phyloP scores from a whole-genome alignment of 805 yeast species.

The Spathaspora arborariae region DNA sequence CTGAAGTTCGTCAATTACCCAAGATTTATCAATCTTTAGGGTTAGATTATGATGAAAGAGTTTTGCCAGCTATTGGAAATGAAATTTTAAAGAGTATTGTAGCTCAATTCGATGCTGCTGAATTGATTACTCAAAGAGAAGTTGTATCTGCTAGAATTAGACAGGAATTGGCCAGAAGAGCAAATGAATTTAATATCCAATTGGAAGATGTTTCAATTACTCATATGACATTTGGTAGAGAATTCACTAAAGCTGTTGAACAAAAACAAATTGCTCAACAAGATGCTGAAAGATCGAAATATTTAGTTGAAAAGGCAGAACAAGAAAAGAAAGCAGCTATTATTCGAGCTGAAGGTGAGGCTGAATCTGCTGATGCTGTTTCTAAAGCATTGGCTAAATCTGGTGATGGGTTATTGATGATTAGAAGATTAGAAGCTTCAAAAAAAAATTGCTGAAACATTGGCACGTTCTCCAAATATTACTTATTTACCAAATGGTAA shows the following conservation, averaged over 20 bases:
- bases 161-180: slow-evolving; percentile 78
- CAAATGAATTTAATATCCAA: slow-evolving; percentile 82
- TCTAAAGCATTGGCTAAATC: slow-evolving; percentile 90
- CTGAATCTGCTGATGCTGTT: slow-evolving; percentile 94
- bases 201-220: slow-evolving; percentile 97
- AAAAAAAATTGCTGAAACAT: slow-evolving; percentile 89
- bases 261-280: slow-evolving; percentile 99
- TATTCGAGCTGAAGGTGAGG: slow-evolving; percentile 98
- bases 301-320: slow-evolving; percentile 90
- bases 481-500: slow-evolving; percentile 74
- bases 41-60: slow-evolving; percentile 91
- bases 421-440: slow-evolving; percentile 94
- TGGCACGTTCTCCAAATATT: slow-evolving; percentile 79
- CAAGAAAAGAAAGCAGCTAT: slow-evolving; percentile 94
- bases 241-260: slow-evolving; percentile 97
- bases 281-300: slow-evolving; percentile 96
- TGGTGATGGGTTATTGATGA: slow-evolving; percentile 91
- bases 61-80: slow-evolving; percentile 87
- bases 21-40: slow-evolving; percentile 88
- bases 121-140: slow-evolving; percentile 95
- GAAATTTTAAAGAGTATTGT: slow-evolving; percentile 87
- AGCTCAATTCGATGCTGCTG: slow-evolving; percentile 95
- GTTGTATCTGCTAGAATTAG: slow-evolving; percentile 86
- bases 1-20: slow-evolving; percentile 81
- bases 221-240: slow-evolving; percentile 94